Evolutionary conservation across 2,329 filamentous ascomycete species (phyloP).

Genomic region (Penicillium corylophilum): DNA sequence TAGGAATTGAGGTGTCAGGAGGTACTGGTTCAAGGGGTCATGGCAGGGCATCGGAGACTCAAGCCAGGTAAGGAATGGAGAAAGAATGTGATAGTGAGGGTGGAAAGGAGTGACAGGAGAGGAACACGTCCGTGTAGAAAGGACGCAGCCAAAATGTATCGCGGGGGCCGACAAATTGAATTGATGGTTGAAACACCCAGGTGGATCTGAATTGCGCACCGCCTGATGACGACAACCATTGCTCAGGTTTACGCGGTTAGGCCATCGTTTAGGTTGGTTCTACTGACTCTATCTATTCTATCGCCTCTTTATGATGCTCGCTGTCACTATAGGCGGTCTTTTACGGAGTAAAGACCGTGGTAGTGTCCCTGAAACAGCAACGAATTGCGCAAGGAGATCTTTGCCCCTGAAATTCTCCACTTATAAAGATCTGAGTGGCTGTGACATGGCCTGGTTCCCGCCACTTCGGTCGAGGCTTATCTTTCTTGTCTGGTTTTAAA

Average conservation of each 20-base stretch:
- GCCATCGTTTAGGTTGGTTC: background rate
- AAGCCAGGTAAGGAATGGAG: background rate
- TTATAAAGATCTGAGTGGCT: background rate
- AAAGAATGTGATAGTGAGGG: background rate
- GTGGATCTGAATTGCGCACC: slow-evolving; percentile 9
- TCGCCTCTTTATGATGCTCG: background rate
- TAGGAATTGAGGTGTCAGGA: background rate
- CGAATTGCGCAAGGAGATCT: background rate
- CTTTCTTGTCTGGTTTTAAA: background rate
- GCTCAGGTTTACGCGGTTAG: background rate
- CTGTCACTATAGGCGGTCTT: background rate
- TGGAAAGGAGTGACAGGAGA: background rate
- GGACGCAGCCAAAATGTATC: background rate
- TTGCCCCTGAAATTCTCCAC: background rate
- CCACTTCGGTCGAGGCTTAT: background rate
- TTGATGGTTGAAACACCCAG: slow-evolving; percentile 6
- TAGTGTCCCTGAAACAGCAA: background rate
- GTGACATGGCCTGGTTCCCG: background rate
- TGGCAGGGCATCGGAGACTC: background rate
- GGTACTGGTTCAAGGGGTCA: background rate
- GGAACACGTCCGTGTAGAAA: background rate
- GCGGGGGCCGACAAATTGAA: slow-evolving; percentile 10
- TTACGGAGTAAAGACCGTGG: background rate
- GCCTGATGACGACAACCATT: slow-evolving; percentile 9
- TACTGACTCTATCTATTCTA: background rate